Base-by-base conservation (phyloP, 352 stramenopile genomes). In the Peronospora destructor region DNA sequence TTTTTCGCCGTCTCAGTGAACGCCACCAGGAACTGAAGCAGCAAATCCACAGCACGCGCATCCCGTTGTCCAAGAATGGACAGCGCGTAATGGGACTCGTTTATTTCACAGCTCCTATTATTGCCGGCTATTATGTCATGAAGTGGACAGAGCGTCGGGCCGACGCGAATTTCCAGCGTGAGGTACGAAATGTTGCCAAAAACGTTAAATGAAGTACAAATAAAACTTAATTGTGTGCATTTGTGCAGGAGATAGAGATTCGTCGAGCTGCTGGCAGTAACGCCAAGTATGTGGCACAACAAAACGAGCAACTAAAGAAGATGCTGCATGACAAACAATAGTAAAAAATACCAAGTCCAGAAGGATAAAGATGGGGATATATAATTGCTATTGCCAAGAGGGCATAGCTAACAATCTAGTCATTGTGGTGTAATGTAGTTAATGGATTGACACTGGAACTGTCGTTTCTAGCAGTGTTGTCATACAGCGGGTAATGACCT, bases 91-190 rank as follows among this genome's bases (percentile, higher is more conserved):
- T 97, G 87, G 81, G 64, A 1, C 21, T 91, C 39, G 80, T 97
- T 14, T 97, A 97, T 67, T 97, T 97, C 56, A 76, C 71, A 28
- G 73, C 87, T 33, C 90, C 90, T 0, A 67, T 97, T 34, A 59
- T 96, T 7, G 72, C 71, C 32, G 90, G 90, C 36, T 95, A 95
- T 60, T 95, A 78, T 56, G 64, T 97, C 49, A 97, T 97, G 90
- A 87, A 97, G 58, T 96, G 85, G 84, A 63, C 86, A 13, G 74
- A 90, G 45, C 58, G 67, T 40, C 71, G 64, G 23, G 81, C 85
- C 8, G 73, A 89, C 28, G 54, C 53, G 36, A 94, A 94, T 57
- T 86, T 91, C 49, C 68, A 76, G 51, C 59, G 68, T 14, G 76
- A 91, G 79, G 79, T 87, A 25, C 21, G 23, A 32, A 9, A 9